Evolutionary conservation across 495 filamentous ascomycete genomes (phyloP).

Genomic region (Cercophora sp.): DNA sequence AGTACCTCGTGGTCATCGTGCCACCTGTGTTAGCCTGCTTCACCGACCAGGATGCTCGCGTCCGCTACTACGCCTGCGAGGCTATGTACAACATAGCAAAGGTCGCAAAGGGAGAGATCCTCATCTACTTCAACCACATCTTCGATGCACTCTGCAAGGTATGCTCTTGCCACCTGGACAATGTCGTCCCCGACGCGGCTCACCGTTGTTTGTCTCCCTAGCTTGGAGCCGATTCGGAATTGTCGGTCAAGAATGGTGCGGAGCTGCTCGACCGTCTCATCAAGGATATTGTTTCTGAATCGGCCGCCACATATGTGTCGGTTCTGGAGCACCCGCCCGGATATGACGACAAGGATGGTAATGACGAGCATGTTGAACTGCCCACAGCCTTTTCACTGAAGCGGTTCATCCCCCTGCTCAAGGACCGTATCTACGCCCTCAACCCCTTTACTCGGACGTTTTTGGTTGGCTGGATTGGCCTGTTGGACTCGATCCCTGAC

Average conservation of each 20-base stretch:
- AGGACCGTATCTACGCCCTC: conserved; percentile 87
- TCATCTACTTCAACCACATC: conserved; percentile 95
- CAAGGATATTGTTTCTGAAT: conserved; percentile 97
- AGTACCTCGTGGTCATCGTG: conserved; percentile 87
- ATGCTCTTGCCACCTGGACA: conserved; percentile 4
- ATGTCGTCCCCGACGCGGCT: conserved; percentile 2
- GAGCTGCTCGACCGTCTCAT: conserved; percentile 93
- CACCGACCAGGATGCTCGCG: conserved; percentile 94
- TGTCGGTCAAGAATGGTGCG: conserved; percentile 97
- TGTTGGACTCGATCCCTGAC: conserved; percentile 95
- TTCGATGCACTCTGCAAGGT: conserved; percentile 98
- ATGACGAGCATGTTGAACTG: conserved; percentile 51
- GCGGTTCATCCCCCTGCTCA: conserved; percentile 86
- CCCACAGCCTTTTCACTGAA: conserved; percentile 91
- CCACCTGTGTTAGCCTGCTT: conserved; percentile 98
- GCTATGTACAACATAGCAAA: conserved; percentile 99
- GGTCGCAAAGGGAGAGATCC: conserved; percentile 94
- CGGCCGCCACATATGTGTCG: conserved; percentile 91
- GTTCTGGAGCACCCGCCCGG: conserved; percentile 62
- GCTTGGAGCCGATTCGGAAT: conserved; percentile 92
- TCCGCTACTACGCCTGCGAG: conserved; percentile 98
- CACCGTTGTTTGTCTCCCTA: conserved; percentile 42
- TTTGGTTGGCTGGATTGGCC: conserved; percentile 90
- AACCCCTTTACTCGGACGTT: conserved; percentile 95
- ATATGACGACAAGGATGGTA: conserved; percentile 48